Evolutionary conservation across 306 rosid species (phyloP).

Genomic region (Gleditsia sinensis): DNA sequence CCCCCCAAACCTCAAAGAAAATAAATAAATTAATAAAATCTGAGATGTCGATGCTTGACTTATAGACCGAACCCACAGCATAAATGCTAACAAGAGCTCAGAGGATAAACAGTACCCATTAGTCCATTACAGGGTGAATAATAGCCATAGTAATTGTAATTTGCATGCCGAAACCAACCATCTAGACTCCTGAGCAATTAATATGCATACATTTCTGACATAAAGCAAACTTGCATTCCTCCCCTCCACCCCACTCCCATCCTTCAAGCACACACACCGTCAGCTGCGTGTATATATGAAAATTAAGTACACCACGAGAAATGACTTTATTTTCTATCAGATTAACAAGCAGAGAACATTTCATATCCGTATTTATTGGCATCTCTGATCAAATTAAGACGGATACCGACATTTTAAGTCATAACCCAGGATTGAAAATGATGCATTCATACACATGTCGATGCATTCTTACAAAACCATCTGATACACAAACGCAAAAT

Average conservation of each 20-base stretch:
- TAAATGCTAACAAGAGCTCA: slow-evolving; percentile 9
- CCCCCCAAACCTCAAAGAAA: background rate
- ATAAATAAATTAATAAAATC: background rate
- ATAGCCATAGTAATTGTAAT: background rate
- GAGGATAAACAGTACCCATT: background rate
- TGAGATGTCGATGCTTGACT: background rate
- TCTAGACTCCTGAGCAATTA: background rate
- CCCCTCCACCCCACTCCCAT: background rate
- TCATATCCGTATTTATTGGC: background rate
- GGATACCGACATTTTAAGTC: background rate
- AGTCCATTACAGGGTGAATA: background rate
- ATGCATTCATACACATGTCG: background rate
- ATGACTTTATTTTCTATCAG: background rate
- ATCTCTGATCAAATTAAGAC: slow-evolving; percentile 22
- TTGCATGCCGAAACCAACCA: background rate
- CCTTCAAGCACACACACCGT: background rate
- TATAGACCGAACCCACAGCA: slow-evolving; percentile 1
- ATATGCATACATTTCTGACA: background rate
- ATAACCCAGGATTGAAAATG: background rate
- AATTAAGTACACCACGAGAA: background rate
- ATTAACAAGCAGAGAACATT: background rate
- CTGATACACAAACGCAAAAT: slow-evolving; percentile 26
- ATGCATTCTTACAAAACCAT: background rate
- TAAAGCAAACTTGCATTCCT: background rate
- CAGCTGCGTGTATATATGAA: background rate